Conservation (phyloP, 495 filamentous ascomycete genomes). For the Lophiostoma macrostomum region DNA sequence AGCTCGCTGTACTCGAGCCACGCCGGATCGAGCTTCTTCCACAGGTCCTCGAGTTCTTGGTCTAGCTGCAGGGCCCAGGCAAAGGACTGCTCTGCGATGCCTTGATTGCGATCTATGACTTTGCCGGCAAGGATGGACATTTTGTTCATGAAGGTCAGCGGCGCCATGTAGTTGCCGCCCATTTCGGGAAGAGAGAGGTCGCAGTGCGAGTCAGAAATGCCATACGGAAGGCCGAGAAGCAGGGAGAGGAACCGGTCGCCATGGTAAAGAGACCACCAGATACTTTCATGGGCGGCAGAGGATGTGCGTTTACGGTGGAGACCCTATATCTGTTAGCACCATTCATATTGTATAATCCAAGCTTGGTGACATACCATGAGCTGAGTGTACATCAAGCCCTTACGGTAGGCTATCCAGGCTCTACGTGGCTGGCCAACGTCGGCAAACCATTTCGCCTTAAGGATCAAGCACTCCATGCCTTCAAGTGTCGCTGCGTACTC, state of each 20-base stretch:
- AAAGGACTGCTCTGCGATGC: slow-evolving; percentile 41
- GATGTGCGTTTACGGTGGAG: slow-evolving; percentile 32
- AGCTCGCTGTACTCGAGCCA: slow-evolving; percentile 35
- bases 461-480: slow-evolving; percentile 50
- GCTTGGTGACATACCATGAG: slow-evolving; percentile 37
- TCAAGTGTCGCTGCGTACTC: slow-evolving; percentile 49
- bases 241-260: slow-evolving; percentile 49
- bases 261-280: slow-evolving; percentile 49
- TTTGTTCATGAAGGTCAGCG: slow-evolving; percentile 32
- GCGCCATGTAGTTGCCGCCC: slow-evolving; percentile 31
- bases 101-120: slow-evolving; percentile 53
- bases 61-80: slow-evolving; percentile 49
- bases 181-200: slow-evolving; percentile 30
- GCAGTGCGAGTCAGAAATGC: slow-evolving; percentile 42
- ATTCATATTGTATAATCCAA: neutral
- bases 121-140: slow-evolving; percentile 47
- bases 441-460: slow-evolving; percentile 48
- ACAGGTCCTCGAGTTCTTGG: slow-evolving; percentile 47
- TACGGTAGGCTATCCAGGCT: slow-evolving; percentile 49
- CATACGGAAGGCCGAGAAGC: slow-evolving; percentile 53
- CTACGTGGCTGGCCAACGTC: slow-evolving; percentile 53
- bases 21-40: slow-evolving; percentile 38
- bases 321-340: slow-evolving; percentile 15
- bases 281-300: slow-evolving; percentile 33
- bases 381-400: slow-evolving; percentile 49